Evolutionary conservation across 768 basidiomycete genomes (phyloP).

Genomic region (Coprinellus micaceus): DNA sequence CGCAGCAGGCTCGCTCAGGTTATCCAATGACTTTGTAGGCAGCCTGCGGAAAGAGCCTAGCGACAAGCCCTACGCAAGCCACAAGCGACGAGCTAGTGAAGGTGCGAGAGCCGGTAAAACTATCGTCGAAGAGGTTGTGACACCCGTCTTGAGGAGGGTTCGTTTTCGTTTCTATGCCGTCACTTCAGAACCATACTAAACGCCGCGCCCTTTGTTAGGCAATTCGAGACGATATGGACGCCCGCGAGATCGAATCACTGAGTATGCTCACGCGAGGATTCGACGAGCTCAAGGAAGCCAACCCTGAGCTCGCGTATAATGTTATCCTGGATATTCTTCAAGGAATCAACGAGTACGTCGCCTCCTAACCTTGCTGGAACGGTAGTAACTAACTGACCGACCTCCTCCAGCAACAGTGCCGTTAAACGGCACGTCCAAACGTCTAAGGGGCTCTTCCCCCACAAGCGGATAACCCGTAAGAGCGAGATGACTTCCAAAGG

Average conservation of each 20-base stretch:
- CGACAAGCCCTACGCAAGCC: constrained; percentile 44
- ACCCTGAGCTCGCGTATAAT: constrained; percentile 83
- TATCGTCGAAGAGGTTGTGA: constrained; percentile 80
- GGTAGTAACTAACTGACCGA: too few relatives aligned
- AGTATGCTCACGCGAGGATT: constrained; percentile 91
- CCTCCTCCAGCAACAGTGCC: constrained; percentile 56
- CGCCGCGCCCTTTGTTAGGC: constrained; percentile 39
- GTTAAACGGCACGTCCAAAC: constrained; percentile 82
- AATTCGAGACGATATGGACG: constrained; percentile 82
- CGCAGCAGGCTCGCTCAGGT: constrained; percentile 64
- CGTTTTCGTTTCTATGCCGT: constrained; percentile 22
- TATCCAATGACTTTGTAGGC: constrained; percentile 81
- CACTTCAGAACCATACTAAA: background rate
- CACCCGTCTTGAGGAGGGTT: constrained; percentile 77
- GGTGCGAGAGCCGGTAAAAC: constrained; percentile 57
- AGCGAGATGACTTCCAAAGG: constrained; percentile 86
- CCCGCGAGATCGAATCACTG: constrained; percentile 82
- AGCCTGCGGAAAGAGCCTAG: constrained; percentile 58
- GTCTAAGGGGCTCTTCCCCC: constrained; percentile 75
- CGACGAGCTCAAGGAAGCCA: constrained; percentile 74
- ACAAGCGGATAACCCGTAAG: constrained; percentile 71
- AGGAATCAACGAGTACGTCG: constrained; percentile 85
- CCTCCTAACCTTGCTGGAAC: too few relatives aligned
- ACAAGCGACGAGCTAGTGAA: constrained; percentile 53
- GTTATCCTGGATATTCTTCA: constrained; percentile 85